These are phyloP conservation scores for Epichloe typhina DNA, from an alignment of 2,329 filamentous ascomycete species.

Conservation along the genomic window DNA sequence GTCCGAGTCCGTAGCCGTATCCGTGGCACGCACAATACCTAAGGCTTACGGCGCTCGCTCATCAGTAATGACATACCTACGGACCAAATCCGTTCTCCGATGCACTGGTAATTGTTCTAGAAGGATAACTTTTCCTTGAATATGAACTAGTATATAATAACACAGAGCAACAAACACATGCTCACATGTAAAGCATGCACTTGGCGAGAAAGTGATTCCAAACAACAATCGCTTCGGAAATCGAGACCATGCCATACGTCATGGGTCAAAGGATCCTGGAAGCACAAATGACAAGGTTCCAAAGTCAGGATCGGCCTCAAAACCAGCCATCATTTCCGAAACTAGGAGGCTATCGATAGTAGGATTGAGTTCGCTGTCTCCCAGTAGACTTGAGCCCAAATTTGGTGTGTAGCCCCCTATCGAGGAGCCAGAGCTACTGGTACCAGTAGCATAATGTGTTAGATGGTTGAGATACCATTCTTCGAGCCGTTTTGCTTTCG, in stretches of 20 bases:
- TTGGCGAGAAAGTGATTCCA: no score
- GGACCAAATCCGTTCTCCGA: not conserved
- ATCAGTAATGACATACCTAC: not conserved
- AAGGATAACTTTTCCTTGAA: no score
- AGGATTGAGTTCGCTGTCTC: not conserved
- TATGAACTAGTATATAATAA: no score
- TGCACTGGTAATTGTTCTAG: no score
- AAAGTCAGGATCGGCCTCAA: not conserved
- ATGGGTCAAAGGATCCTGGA: not conserved
- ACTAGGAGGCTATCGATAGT: not conserved
- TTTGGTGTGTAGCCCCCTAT: not conserved
- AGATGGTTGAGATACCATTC: slow-evolving; percentile 10
- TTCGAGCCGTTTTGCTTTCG: slow-evolving; percentile 11
- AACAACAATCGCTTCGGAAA: no score
- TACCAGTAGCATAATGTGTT: not conserved
- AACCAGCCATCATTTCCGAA: not conserved
- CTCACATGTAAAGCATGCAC: no score
- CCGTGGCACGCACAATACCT: not conserved
- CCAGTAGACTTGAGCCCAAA: not conserved
- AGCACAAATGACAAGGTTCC: not conserved
- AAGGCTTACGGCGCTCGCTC: not conserved
- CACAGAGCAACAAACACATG: no score
- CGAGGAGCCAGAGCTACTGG: not conserved
- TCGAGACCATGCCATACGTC: not conserved
- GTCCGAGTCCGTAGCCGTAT: not conserved